These are phyloP conservation scores for Cercospora zeina DNA, from an alignment of 2,329 filamentous ascomycete species.

Conservation along the genomic window DNA sequence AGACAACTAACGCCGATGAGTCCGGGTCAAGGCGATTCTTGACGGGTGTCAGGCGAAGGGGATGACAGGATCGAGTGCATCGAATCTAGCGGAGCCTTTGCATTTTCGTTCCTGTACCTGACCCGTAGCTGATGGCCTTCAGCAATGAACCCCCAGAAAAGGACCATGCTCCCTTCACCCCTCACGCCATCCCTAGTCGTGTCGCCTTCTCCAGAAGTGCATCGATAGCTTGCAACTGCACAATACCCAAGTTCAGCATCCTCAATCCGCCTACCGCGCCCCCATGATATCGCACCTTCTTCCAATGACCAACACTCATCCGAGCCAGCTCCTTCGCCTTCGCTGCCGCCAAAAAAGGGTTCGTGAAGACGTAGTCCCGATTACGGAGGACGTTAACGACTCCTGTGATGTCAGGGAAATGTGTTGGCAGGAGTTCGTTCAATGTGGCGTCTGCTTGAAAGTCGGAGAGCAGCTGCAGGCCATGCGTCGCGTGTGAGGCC, in stretches of 20 bases:
- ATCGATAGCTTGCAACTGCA: slow-evolving; percentile 6
- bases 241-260: neutral
- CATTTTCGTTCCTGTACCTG: neutral
- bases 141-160: neutral
- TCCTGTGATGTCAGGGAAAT: neutral
- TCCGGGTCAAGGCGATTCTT: too few species aligned
- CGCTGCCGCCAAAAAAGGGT: slow-evolving; percentile 5
- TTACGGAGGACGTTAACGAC: neutral
- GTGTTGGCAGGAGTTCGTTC: slow-evolving; percentile 6
- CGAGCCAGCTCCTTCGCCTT: slow-evolving; percentile 4
- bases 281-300: neutral
- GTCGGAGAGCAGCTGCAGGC: neutral
- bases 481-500: neutral
- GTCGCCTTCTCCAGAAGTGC: neutral
- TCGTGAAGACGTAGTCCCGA: slow-evolving; percentile 6
- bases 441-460: slow-evolving; percentile 2
- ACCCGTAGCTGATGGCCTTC: neutral
- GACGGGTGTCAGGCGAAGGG: too few species aligned
- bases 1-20: too few species aligned
- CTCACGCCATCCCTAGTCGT: neutral
- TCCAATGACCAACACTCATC: slow-evolving; percentile 4
- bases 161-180: too few species aligned
- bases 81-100: too few species aligned
- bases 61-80: too few species aligned
- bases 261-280: neutral